A percentile compares a stretch with the other conserved stretches of the same genome.
Evolutionary conservation across 2,329 filamentous ascomycete genomes (phyloP).

Genomic region (Colletotrichum orbiculare): DNA sequence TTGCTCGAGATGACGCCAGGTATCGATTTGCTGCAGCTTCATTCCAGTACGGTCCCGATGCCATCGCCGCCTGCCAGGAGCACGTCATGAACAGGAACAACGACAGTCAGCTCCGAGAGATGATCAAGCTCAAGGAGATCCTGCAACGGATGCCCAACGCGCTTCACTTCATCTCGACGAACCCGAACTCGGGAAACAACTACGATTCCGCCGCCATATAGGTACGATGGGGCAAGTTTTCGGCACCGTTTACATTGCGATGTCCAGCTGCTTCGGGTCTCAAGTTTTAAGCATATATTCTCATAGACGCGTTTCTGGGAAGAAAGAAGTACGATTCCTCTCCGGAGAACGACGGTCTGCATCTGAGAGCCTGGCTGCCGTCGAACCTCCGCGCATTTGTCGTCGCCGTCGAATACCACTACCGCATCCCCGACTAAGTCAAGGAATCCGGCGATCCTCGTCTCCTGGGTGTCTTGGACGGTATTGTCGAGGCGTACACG

Average conservation of each 20-base stretch:
- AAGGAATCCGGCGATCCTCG: slow-evolving; percentile 59
- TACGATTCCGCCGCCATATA: slow-evolving; percentile 60
- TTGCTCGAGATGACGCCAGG: background rate
- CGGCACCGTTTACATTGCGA: slow-evolving; percentile 60
- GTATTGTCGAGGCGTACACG: slow-evolving; percentile 65
- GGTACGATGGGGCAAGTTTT: slow-evolving; percentile 64
- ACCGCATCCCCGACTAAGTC: slow-evolving; percentile 64
- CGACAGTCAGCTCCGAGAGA: slow-evolving; percentile 61
- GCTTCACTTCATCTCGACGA: slow-evolving; percentile 65
- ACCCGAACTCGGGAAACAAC: slow-evolving; percentile 62
- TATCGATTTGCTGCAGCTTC: slow-evolving; percentile 47
- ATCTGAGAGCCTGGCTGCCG: slow-evolving; percentile 64
- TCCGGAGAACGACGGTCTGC: slow-evolving; percentile 62
- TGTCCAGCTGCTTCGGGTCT: slow-evolving; percentile 63
- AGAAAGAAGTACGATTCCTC: slow-evolving; percentile 63
- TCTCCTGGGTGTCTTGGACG: slow-evolving; percentile 64
- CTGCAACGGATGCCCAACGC: slow-evolving; percentile 64
- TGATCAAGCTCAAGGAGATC: slow-evolving; percentile 64
- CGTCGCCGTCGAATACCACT: slow-evolving; percentile 65
- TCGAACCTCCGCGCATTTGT: slow-evolving; percentile 66
- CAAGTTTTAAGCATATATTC: too few species aligned
- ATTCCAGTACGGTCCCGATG: slow-evolving; percentile 62
- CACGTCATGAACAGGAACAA: slow-evolving; percentile 63
- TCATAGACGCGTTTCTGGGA: slow-evolving; percentile 65
- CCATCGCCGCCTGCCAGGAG: slow-evolving; percentile 64